Base-by-base conservation (phyloP, 495 filamentous ascomycete genomes). In the Cercophora sp. region DNA sequence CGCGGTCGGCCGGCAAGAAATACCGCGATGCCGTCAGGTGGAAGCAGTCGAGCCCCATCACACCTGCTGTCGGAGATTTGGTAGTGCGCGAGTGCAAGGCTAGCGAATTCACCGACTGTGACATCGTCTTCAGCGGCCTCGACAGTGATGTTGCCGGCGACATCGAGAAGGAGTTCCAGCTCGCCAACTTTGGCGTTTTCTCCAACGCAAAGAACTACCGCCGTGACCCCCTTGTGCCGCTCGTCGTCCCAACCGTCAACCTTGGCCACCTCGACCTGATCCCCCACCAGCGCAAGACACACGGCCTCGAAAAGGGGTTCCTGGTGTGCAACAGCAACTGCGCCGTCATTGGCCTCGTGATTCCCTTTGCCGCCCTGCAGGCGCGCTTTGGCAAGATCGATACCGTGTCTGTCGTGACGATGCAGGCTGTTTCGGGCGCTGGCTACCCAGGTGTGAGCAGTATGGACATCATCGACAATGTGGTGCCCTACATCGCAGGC, bases 151-250 rank as follows among this genome's bases (percentile, higher is more conserved):
- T 91, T 48, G 89, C 89, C 36, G 88, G 87, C 37, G 85, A 90
- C 23, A 83, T 89, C 58, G 89, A 94, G 68, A 84, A 82, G 77
- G 83, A 82, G 59, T 92, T 93, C 70, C 78, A 90, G 63, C 82
- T 84, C 60, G 82, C 85, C 18, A 81, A 89, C 64, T 78, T 91
- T 23, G 80, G 82, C 55, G 86, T 92, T 58, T 93, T 94, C 72
- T 91, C 87, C 49, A 94, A 92, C 61, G 87, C 89, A 5, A 93
- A 93, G 75, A 92, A 92, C 78, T 85, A 89, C 75, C 85, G 89
- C 61, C 84, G 84, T 63, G 81, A 91, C 66, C 87, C 87, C 15
- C 73, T 86, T 29, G 86, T 90, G n/a, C 89, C 89, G 3, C 79
- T 94, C 56, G 83, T 94, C 46, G 87, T 94, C 25, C 89, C 89